phyloP scores from a whole-genome alignment of 73 alveolate genomes.

The Paramecium biaurelia region DNA sequence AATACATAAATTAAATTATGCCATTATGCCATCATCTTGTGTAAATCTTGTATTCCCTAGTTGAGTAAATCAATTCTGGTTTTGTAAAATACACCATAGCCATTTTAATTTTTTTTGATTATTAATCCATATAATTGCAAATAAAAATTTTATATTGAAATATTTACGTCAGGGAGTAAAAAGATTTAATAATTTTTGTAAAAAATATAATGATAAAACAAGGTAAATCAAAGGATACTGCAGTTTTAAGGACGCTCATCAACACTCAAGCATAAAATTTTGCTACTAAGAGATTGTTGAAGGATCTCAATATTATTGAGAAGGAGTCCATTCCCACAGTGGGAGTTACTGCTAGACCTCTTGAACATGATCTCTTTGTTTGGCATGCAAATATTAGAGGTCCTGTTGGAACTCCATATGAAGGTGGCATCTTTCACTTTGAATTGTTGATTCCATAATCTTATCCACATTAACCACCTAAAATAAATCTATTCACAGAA shows the following conservation, averaged over 20 bases:
- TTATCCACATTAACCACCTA: slow-evolving; percentile 90
- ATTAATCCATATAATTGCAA: background rate
- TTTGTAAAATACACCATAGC: slow-evolving; percentile 2
- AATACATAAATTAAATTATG: no score
- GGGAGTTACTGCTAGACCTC: slow-evolving; percentile 87
- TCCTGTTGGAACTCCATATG: slow-evolving; percentile 88
- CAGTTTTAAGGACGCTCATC: slow-evolving; percentile 56
- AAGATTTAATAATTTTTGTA: background rate
- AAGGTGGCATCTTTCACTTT: slow-evolving; percentile 87
- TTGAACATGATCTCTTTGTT: slow-evolving; percentile 72
- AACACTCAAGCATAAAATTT: slow-evolving; percentile 62
- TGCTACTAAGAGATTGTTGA: slow-evolving; percentile 78
- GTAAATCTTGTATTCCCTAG: background rate
- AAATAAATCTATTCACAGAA: slow-evolving; percentile 68
- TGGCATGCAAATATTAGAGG: slow-evolving; percentile 93
- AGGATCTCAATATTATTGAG: slow-evolving; percentile 77
- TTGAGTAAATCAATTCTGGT: background rate
- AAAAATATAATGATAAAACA: background rate
- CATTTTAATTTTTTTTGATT: slow-evolving; percentile 3
- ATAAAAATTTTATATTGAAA: background rate
- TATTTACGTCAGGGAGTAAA: background rate
- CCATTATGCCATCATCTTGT: slow-evolving; percentile 37
- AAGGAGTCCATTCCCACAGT: slow-evolving; percentile 73
- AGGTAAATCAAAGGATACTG: slow-evolving; percentile 48
- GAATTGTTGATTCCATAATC: slow-evolving; percentile 77